phyloP scores from a whole-genome alignment of 2,329 filamentous ascomycete genomes.

The Penicillium psychrosexuale region DNA sequence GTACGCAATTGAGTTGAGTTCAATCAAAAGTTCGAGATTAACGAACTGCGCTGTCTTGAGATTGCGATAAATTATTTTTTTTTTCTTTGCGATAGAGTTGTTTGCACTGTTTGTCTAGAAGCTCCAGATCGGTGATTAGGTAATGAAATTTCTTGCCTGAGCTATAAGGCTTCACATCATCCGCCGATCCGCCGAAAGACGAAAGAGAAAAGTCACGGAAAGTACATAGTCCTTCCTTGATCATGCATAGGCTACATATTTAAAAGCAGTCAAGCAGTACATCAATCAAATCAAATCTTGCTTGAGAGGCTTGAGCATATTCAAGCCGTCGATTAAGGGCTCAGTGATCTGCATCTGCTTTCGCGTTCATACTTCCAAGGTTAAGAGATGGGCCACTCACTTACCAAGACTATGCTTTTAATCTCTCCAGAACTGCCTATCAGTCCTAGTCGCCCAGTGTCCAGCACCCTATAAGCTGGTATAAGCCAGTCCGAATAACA shows the following conservation, averaged over 20 bases:
- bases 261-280: neutral
- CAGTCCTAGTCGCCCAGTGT: neutral
- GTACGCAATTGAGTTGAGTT: neutral
- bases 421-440: neutral
- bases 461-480: neutral
- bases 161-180: neutral
- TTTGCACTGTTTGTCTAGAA: slow-evolving; percentile 22
- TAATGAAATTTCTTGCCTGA: neutral
- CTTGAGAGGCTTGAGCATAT: neutral
- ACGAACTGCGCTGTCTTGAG: slow-evolving; percentile 9
- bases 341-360: neutral
- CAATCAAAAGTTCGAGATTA: slow-evolving; percentile 1
- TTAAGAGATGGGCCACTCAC: neutral
- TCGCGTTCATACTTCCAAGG: neutral
- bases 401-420: neutral
- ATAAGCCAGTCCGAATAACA: neutral
- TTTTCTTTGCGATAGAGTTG: slow-evolving; percentile 21
- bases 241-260: neutral
- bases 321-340: neutral
- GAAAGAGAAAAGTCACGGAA: no score
- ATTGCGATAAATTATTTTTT: slow-evolving; percentile 29
- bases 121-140: slow-evolving; percentile 1
- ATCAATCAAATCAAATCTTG: neutral
- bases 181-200: neutral
- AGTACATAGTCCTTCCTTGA: neutral